These are phyloP conservation scores for Pseudovirgaria hyperparasitica DNA, from an alignment of 2,329 filamentous ascomycete species.

Conservation along the genomic window DNA sequence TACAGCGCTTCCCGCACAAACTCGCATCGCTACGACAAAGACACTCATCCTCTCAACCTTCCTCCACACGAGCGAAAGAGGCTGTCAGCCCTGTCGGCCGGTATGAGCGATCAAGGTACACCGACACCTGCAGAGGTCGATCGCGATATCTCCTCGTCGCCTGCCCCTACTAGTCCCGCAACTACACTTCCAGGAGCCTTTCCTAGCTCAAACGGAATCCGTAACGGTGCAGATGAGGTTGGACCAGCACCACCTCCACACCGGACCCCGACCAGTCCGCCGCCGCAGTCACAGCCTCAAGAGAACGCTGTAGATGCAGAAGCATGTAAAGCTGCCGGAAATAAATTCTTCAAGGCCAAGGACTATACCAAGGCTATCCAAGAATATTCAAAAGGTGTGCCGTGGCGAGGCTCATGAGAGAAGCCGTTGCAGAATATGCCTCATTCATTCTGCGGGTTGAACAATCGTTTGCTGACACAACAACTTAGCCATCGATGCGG, in stretches of 20 bases:
- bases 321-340: conserved; percentile 80
- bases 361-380: conserved; percentile 80
- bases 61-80: conserved; percentile 79
- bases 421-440: conserved; percentile 2
- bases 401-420: conserved; percentile 14
- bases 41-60: conserved; percentile 80
- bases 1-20: conserved; percentile 25
- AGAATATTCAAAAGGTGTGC: conserved; percentile 91
- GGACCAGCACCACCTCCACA: conserved; percentile 61
- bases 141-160: conserved; percentile 46
- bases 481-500: conserved; percentile 82
- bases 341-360: conserved; percentile 93
- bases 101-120: conserved; percentile 36
- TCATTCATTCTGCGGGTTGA: conserved; percentile 3
- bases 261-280: conserved; percentile 38
- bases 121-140: conserved; percentile 67
- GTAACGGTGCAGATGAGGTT: conserved; percentile 32
- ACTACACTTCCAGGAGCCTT: conserved; percentile 34
- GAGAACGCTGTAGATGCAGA: conserved; percentile 79
- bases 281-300: conserved; percentile 26
- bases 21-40: conserved; percentile 40
- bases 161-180: conserved; percentile 36
- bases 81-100: conserved; percentile 51
- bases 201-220: conserved; percentile 33
- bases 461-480: conserved; percentile 9